Conservation (phyloP, 257 asterid genomes). For the Fraxinus cuspidata region DNA sequence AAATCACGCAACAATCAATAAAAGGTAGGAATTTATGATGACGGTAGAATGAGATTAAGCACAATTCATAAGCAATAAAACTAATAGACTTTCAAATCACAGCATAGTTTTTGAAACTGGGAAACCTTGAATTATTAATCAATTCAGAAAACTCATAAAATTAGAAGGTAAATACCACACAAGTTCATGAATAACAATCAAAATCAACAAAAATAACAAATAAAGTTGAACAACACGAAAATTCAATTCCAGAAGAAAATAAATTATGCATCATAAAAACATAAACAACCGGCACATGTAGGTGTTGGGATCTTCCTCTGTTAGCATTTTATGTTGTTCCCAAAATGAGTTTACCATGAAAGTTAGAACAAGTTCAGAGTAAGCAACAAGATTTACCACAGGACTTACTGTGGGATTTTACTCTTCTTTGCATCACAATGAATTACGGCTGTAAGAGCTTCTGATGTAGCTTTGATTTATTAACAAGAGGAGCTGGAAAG, state of each 20-base stretch:
- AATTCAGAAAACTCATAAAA: slow-evolving; percentile 5
- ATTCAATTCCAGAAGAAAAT: slow-evolving; percentile 3
- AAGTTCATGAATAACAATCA: neutral
- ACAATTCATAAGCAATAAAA: slow-evolving; percentile 10
- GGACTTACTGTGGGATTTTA: neutral
- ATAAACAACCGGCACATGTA: neutral
- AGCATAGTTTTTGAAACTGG: slow-evolving; percentile 1
- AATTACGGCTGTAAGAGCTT: neutral
- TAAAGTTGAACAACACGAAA: slow-evolving; percentile 4
- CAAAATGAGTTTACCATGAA: neutral
- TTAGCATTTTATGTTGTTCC: neutral
- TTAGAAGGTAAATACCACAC: neutral
- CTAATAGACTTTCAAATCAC: slow-evolving; percentile 8
- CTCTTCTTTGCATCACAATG: neutral
- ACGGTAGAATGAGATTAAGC: slow-evolving; percentile 10
- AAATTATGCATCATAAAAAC: slow-evolving; percentile 21
- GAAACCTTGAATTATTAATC: slow-evolving; percentile 14
- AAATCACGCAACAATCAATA: neutral
- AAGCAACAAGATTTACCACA: neutral
- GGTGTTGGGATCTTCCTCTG: neutral
- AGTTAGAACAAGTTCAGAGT: neutral
- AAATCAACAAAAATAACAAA: neutral
- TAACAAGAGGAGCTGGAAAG: neutral
- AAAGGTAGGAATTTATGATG: slow-evolving; percentile 24
- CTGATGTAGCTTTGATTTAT: neutral